These are phyloP conservation scores for Fraxinus ornus DNA, from an alignment of 305 asterid species.

Conservation along the genomic window DNA sequence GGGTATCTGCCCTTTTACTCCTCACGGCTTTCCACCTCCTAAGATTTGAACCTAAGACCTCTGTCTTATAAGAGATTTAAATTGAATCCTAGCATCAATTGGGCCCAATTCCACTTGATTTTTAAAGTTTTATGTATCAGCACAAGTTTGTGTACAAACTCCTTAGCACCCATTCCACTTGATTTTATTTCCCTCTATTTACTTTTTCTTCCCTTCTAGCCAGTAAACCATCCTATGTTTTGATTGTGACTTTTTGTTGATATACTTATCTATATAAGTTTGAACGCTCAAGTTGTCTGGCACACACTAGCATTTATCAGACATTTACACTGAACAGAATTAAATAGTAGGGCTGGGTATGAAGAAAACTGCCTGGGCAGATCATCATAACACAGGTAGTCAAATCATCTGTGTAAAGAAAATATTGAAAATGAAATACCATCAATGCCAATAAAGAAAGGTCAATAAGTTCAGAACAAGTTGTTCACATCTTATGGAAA, in stretches of 20 bases:
- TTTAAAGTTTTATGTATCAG: background rate
- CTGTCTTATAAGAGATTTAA: background rate
- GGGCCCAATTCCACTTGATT: background rate
- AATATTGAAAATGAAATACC: background rate
- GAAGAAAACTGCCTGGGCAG: background rate
- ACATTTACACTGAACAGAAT: background rate
- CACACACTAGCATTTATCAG: background rate
- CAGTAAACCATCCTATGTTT: background rate
- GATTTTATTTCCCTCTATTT: background rate
- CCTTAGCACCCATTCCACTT: conserved; percentile 3
- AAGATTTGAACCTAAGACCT: background rate
- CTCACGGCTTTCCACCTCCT: background rate
- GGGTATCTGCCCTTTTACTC: background rate
- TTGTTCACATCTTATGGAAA: background rate
- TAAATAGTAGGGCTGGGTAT: background rate
- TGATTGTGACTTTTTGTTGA: background rate
- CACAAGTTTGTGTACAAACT: conserved; percentile 6
- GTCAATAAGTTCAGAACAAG: background rate
- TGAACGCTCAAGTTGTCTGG: background rate
- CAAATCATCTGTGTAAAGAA: background rate
- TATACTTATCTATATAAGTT: background rate
- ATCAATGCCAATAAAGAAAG: background rate
- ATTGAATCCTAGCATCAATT: background rate
- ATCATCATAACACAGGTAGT: background rate
- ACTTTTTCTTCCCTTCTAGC: conserved; percentile 7